Percentiles rank a stretch among this genome's conserved stretches.
These are phyloP conservation scores for Candida maris DNA, from an alignment of 805 yeast genomes.

Conservation along the genomic window DNA sequence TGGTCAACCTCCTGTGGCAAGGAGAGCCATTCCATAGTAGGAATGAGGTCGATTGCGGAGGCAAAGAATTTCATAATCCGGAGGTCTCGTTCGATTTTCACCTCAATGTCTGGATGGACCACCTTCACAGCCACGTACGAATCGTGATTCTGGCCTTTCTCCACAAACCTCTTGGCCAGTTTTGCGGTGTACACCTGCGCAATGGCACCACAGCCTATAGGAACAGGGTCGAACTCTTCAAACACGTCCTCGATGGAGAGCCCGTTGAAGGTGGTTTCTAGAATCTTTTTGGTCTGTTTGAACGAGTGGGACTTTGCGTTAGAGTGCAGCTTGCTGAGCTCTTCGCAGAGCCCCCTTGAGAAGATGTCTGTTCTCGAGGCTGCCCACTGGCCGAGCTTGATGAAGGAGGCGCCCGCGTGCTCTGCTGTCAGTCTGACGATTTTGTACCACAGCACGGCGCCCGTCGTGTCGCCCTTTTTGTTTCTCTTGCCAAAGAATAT, in stretches of 20 bases:
- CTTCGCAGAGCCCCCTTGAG: conserved; percentile 72
- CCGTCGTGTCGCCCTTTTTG: conserved; percentile 45
- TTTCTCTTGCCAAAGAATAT: conserved; percentile 47
- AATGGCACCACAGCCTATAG: conserved; percentile 97
- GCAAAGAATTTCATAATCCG: conserved; percentile 84
- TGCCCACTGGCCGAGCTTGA: conserved; percentile 97
- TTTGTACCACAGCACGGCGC: conserved; percentile 69
- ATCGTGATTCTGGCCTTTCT: conserved; percentile 32
- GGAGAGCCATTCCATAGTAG: conserved; percentile 97
- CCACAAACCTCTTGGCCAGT: conserved; percentile 42
- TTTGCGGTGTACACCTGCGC: conserved; percentile 90
- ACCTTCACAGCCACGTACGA: conserved; percentile 85
- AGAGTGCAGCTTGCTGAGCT: conserved; percentile 75
- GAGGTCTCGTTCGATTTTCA: conserved; percentile 73
- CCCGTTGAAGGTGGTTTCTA: conserved; percentile 57
- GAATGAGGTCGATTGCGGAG: conserved; percentile 58
- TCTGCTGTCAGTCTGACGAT: conserved; percentile 66
- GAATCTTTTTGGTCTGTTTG: conserved; percentile 51
- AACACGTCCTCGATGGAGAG: conserved; percentile 65
- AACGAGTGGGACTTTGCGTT: conserved; percentile 74
- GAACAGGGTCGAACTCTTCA: conserved; percentile 68
- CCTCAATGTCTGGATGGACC: conserved; percentile 81
- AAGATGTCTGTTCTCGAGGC: conserved; percentile 95
- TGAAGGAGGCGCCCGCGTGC: conserved; percentile 87
- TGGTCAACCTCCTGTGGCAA: conserved; percentile 92